Conservation (phyloP, 2,329 filamentous ascomycete species). For the Zymoseptoria brevis region DNA sequence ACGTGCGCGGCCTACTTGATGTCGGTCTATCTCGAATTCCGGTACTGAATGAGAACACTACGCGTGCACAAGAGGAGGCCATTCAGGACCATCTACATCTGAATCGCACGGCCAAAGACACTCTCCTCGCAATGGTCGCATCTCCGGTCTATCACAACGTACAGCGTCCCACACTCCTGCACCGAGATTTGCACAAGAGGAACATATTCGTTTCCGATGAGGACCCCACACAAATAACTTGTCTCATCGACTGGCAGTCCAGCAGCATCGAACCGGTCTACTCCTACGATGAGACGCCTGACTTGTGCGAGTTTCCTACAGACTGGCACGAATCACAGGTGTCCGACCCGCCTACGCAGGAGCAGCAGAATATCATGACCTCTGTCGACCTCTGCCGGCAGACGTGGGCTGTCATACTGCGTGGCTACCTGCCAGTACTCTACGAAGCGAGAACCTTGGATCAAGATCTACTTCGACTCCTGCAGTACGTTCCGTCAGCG, state of each 20-base stretch:
- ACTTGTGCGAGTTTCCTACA: neutral
- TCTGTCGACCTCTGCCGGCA: neutral
- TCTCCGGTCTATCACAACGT: neutral
- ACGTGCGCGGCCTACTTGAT: neutral
- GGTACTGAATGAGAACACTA: neutral
- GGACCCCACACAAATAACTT: neutral
- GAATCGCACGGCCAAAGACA: neutral
- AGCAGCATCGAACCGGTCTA: neutral
- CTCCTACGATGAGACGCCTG: neutral
- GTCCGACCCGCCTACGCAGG: neutral
- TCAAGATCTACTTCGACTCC: neutral
- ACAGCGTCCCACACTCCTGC: neutral
- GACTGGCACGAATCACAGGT: neutral
- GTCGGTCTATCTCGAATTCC: neutral
- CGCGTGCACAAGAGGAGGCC: neutral
- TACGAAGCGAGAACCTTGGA: neutral
- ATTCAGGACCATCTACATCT: neutral
- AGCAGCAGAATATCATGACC: neutral
- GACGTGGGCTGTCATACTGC: neutral
- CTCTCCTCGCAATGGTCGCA: neutral
- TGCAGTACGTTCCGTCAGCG: neutral
- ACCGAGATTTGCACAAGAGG: neutral
- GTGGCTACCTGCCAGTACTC: neutral
- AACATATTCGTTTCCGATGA: conserved; percentile 1
- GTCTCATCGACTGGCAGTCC: conserved; percentile 1